Evolutionary conservation across 805 yeast genomes (phyloP).

Genomic region (Saturnispora besseyi): DNA sequence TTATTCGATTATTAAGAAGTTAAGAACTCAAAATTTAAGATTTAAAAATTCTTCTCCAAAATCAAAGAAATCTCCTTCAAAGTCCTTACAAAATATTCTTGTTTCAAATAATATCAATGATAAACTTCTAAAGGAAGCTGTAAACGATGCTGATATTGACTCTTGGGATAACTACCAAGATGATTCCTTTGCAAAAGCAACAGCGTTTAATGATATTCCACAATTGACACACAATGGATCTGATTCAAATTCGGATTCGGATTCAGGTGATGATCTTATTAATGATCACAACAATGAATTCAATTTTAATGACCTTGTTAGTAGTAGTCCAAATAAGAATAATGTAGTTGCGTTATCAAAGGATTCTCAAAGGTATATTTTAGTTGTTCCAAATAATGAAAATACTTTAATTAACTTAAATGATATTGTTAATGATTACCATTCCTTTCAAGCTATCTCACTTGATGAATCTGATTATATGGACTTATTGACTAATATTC

Average conservation of each 20-base stretch:
- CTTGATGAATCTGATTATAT: slow-evolving; percentile 17
- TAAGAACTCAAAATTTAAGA: slow-evolving; percentile 30
- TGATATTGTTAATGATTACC: slow-evolving; percentile 1
- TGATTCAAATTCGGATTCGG: slow-evolving; percentile 1
- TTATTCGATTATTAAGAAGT: slow-evolving; percentile 49
- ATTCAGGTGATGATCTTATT: slow-evolving; percentile 1
- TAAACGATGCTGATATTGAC: slow-evolving; percentile 6
- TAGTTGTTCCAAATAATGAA: slow-evolving; percentile 9
- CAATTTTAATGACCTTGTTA: background rate
- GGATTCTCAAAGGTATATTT: background rate
- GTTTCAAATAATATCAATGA: background rate
- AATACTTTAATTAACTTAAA: background rate
- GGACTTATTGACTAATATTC: slow-evolving; percentile 13
- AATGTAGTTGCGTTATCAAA: background rate
- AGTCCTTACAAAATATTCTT: background rate
- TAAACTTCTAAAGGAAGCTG: background rate
- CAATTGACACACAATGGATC: background rate
- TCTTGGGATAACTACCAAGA: slow-evolving; percentile 13
- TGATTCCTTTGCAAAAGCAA: slow-evolving; percentile 10
- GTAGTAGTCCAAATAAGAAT: slow-evolving; percentile 8
- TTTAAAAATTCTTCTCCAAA: slow-evolving; percentile 3
- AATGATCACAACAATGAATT: background rate
- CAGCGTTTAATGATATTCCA: background rate
- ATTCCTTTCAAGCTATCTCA: slow-evolving; percentile 14
- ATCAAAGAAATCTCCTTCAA: slow-evolving; percentile 4